Evolutionary conservation across 345 rosid species (phyloP), one percentile per base, ranked within the genome.

Genomic region (Linum tenue): DNA sequence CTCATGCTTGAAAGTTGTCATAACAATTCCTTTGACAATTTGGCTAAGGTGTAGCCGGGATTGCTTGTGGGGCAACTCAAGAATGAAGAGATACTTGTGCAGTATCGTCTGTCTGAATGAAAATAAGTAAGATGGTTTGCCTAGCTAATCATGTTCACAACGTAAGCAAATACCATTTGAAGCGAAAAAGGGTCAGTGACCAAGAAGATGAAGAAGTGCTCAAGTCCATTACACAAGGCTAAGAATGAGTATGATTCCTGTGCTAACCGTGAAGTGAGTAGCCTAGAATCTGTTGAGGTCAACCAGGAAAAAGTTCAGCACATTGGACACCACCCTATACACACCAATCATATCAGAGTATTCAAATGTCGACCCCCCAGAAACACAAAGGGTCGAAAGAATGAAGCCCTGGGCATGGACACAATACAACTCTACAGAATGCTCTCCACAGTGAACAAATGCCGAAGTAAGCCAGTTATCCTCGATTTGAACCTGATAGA

Each of bases 311-410:
- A 48, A 6, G 53, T 48, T 16, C 15, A 60, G 17, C 15, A 35
- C 8, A 40, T 9, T n/a, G 40, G n/a, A 11, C 9, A 2, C 9
- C 37, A 5, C 0, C 40, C 31, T 44, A 2, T 59, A 3, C 57
- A 36, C 38, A 44, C 60, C 56, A 57, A 67, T 44, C 22, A 1
- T 55, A 67, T 69, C 53, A 69, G 3, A 62, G 60, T 9, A 36
- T 41, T 4, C 2, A 48, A 48, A 48, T 62, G 63, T 50, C 35
- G 60, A 56, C 63, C 78, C 80, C 72, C 53, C 14, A 48, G 53
- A 6, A n/a, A 35, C 15, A 7, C 7, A 51, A 70, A 39, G 78
- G 72, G 72, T 59, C 37, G 41, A 70, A 73, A 79, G 76, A 79
- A 76, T 76, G 59, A 71, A 59, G 59, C 38, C 40, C 50, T 62